Evolutionary conservation across 2,329 filamentous ascomycete genomes (phyloP).

Genomic region (Dryadomyces quercus-mongolicae): DNA sequence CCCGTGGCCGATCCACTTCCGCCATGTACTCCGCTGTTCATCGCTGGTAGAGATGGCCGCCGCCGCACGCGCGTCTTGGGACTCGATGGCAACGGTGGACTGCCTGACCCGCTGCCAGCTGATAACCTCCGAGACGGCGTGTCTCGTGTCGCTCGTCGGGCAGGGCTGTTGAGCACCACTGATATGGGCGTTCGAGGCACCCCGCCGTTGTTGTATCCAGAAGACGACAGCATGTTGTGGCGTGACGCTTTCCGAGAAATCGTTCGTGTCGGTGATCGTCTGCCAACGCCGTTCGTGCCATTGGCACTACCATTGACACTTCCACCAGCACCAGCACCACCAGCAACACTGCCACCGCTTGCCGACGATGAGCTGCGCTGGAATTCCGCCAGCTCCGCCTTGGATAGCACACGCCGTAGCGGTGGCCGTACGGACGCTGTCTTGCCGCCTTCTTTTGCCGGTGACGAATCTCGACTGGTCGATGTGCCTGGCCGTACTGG

Average conservation of each 20-base stretch:
- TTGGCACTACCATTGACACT: neutral
- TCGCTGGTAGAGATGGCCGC: slow-evolving; percentile 41
- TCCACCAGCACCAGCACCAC: neutral
- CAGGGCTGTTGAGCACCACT: slow-evolving; percentile 27
- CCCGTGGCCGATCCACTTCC: slow-evolving; percentile 7
- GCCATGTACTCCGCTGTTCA: slow-evolving; percentile 20
- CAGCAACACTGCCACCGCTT: slow-evolving; percentile 8
- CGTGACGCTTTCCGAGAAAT: slow-evolving; percentile 43
- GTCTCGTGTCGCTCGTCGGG: slow-evolving; percentile 24
- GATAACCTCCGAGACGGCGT: slow-evolving; percentile 37
- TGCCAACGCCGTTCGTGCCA: slow-evolving; percentile 18
- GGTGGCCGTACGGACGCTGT: slow-evolving; percentile 53
- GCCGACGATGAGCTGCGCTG: slow-evolving; percentile 34
- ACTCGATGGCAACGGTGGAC: slow-evolving; percentile 32
- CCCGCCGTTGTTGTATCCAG: neutral
- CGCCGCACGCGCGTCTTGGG: slow-evolving; percentile 32
- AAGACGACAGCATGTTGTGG: slow-evolving; percentile 27
- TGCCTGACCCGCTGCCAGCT: slow-evolving; percentile 29
- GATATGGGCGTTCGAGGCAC: slow-evolving; percentile 25
- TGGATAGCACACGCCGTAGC: slow-evolving; percentile 74
- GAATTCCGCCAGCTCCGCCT: slow-evolving; percentile 76
- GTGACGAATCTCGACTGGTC: slow-evolving; percentile 28
- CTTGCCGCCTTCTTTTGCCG: slow-evolving; percentile 26
- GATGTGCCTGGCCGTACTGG: slow-evolving; percentile 17
- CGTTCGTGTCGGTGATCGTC: slow-evolving; percentile 42